Evolutionary conservation across 176 grass and related monocot genomes (phyloP).

Genomic region (Hordeum marinum): DNA sequence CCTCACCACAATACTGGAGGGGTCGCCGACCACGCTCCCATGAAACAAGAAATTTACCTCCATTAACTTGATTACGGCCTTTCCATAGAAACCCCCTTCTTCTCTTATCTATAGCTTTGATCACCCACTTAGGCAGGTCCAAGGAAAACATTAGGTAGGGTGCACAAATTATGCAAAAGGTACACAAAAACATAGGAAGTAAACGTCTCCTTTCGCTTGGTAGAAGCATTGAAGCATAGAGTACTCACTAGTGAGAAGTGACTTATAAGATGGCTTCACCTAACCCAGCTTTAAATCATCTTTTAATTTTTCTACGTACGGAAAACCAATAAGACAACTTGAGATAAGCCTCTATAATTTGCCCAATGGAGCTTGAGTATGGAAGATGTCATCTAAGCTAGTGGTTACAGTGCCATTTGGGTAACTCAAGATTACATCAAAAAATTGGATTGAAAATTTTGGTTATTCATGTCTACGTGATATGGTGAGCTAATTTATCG

Average conservation of each 20-base stretch:
- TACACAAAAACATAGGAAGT: not conserved
- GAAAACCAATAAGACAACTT: not conserved
- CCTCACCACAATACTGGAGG: not conserved
- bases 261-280: not conserved
- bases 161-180: not conserved
- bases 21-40: not conserved
- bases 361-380: not conserved
- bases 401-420: not conserved
- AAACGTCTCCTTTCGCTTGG: not conserved
- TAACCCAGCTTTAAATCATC: not conserved
- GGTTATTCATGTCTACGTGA: constrained; percentile 10
- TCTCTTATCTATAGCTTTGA: not conserved
- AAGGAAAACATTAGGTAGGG: not conserved
- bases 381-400: not conserved
- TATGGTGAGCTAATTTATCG: not conserved
- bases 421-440: not conserved
- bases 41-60: not conserved
- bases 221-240: not conserved
- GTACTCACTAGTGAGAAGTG: not conserved
- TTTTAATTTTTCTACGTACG: not conserved
- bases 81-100: not conserved
- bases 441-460: not conserved
- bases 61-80: not conserved
- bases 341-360: too few relatives aligned
- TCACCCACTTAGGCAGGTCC: not conserved